A percentile compares a stretch with the other conserved stretches of the same genome.
Conservation (phyloP, 306 rosid species). For the Lithocarpus polystachyus region DNA sequence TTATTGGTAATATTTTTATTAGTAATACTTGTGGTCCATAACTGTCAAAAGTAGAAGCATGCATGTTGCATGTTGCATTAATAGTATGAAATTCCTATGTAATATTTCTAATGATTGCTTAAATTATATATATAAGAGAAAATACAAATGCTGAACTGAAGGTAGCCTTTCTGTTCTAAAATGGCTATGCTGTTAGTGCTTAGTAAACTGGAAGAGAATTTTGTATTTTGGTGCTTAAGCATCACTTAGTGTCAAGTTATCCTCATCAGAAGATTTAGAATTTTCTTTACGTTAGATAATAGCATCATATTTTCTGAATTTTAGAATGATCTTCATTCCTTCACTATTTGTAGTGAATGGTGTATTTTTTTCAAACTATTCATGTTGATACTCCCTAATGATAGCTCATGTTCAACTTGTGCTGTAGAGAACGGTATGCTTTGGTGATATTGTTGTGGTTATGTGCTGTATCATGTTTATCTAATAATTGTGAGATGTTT, state of each 20-base stretch:
- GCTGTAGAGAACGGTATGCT: background rate
- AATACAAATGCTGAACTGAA: background rate
- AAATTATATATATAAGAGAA: background rate
- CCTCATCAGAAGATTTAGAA: background rate
- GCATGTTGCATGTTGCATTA: background rate
- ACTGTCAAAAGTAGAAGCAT: conserved; percentile 5
- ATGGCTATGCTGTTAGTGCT: background rate
- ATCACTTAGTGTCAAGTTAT: background rate
- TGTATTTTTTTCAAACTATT: background rate
- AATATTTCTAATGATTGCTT: conserved; percentile 1
- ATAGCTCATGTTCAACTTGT: background rate
- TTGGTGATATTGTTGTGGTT: background rate
- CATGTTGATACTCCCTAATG: background rate
- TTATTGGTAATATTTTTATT: conserved; percentile 12
- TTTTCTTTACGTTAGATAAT: background rate
- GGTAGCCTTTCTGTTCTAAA: background rate
- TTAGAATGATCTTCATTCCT: background rate
- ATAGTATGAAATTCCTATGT: background rate
- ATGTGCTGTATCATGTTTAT: background rate
- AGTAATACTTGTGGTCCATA: conserved; percentile 8
- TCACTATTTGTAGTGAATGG: background rate
- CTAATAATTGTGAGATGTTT: conserved; percentile 22
- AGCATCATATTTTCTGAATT: background rate
- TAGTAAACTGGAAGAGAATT: background rate
- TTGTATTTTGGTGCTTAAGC: background rate